Conservation (phyloP, 2,329 filamentous ascomycete genomes). For the Epichloe baconii region DNA sequence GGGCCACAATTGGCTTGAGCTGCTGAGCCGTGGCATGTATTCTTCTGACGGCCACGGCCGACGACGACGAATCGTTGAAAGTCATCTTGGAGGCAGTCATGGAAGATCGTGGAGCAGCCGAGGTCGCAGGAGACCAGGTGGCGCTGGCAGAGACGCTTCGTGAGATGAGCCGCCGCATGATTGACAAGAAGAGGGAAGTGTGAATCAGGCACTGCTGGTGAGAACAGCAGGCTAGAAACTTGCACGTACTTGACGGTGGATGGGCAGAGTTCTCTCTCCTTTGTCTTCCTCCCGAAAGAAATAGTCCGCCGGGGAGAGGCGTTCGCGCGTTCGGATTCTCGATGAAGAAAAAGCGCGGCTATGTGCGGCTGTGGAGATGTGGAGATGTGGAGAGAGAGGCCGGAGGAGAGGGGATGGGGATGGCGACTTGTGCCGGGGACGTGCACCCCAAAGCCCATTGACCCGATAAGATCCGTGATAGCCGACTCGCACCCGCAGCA, state of each 20-base stretch:
- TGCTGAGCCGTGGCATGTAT: slow-evolving; percentile 45
- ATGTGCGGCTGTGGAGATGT: slow-evolving; percentile 2
- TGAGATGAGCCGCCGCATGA: slow-evolving; percentile 34
- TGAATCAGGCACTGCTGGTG: background rate
- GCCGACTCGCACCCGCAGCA: slow-evolving; percentile 1
- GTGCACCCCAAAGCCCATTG: background rate
- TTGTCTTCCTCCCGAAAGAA: background rate
- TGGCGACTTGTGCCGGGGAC: too few relatives aligned
- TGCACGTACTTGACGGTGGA: slow-evolving; percentile 2
- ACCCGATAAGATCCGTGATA: slow-evolving; percentile 9
- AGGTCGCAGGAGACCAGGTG: slow-evolving; percentile 19
- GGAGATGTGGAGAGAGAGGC: background rate
- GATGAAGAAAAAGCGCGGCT: background rate
- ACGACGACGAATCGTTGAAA: slow-evolving; percentile 18
- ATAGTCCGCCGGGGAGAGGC: background rate
- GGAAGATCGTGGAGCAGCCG: slow-evolving; percentile 13
- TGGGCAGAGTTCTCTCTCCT: background rate
- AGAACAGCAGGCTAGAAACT: background rate
- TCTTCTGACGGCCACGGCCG: slow-evolving; percentile 32
- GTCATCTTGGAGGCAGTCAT: slow-evolving; percentile 22
- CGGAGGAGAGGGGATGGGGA: too few relatives aligned
- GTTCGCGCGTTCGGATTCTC: slow-evolving; percentile 2
- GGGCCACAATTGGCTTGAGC: slow-evolving; percentile 36
- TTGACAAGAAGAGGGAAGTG: slow-evolving; percentile 5
- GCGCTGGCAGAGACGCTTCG: slow-evolving; percentile 24